phyloP scores from a whole-genome alignment of 192 early-diverging fungal genomes.

The Anaeromyces robustus region DNA sequence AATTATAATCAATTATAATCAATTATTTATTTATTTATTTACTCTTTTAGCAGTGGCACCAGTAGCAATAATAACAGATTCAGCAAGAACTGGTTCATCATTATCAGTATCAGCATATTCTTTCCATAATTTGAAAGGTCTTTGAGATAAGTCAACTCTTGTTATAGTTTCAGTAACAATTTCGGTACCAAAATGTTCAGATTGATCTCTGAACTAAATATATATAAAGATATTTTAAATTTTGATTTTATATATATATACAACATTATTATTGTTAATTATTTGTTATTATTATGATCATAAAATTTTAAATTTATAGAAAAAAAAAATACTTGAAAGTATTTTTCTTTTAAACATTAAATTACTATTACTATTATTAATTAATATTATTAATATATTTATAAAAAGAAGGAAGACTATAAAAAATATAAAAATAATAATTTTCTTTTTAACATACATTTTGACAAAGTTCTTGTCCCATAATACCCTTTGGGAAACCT shows the following conservation, averaged over 20 bases:
- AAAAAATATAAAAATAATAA: no score
- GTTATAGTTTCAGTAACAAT: conserved; percentile 83
- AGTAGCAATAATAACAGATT: conserved; percentile 85
- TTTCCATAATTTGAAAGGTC: conserved; percentile 76
- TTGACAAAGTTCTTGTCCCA: conserved; percentile 64
- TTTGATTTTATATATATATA: no score
- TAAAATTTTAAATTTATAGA: no score
- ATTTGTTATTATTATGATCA: no score
- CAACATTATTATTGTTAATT: no score
- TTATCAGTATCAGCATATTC: conserved; percentile 56
- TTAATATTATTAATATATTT: no score
- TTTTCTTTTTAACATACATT: neutral
- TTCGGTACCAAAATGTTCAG: conserved; percentile 67
- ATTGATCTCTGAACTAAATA: conserved; percentile 32
- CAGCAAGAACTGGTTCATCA: conserved; percentile 55
- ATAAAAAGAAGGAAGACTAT: no score
- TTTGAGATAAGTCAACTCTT: conserved; percentile 59
- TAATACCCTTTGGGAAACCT: conserved; percentile 85
- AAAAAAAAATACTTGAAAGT: no score
- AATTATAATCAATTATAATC: no score
- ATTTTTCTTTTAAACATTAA: neutral
- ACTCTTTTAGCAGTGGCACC: conserved; percentile 92
- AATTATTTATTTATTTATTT: no score
- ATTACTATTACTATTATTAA: neutral
- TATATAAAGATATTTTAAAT: neutral